Evolutionary conservation across 225 moss, liverwort and hornwort species (phyloP).

Genomic region (Climacium dendroides): DNA sequence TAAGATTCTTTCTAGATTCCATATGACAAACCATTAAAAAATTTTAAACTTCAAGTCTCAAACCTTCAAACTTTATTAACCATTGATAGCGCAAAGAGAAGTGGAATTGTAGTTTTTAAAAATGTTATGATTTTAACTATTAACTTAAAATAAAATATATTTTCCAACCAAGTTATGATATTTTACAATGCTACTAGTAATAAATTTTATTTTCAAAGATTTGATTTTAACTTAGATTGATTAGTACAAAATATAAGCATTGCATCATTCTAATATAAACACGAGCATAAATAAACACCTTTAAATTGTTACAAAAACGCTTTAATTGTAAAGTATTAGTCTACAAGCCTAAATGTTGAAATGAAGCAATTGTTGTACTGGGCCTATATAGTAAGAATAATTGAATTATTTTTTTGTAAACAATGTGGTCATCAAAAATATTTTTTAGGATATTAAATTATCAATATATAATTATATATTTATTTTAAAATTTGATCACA

Average conservation of each 20-base stretch:
- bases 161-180: background rate
- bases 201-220: background rate
- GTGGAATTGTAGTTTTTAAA: too few relatives aligned
- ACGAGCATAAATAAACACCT: background rate
- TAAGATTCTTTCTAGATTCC: background rate
- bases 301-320: background rate
- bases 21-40: too few relatives aligned
- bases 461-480: background rate
- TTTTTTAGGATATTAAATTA: too few relatives aligned
- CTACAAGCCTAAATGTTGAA: background rate
- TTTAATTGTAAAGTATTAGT: background rate
- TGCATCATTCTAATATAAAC: background rate
- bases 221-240: accelerated
- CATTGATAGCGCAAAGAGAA: too few relatives aligned
- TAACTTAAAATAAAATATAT: background rate
- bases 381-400: background rate
- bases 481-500: too few relatives aligned
- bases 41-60: too few relatives aligned
- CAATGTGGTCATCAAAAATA: too few relatives aligned
- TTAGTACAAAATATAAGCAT: background rate
- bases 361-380: accelerated
- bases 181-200: background rate
- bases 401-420: too few relatives aligned
- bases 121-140: too few relatives aligned
- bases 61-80: too few relatives aligned